phyloP scores from a whole-genome alignment of 2,329 filamentous ascomycete species.

The Simplicillium aogashimaense region DNA sequence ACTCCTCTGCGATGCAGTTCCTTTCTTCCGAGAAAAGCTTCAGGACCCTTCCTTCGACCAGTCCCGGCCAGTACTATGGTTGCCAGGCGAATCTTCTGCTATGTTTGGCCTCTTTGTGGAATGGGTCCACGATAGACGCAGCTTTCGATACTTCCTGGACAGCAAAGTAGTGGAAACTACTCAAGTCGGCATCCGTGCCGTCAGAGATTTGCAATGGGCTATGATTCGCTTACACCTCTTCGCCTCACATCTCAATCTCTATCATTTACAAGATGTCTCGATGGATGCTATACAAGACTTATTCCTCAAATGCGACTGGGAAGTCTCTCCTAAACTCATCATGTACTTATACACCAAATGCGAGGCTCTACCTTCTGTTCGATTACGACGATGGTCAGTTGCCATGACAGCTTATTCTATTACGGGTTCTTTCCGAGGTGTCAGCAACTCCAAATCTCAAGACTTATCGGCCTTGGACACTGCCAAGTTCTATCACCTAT shows the following conservation, averaged over 20 bases:
- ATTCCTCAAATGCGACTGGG: constrained; percentile 49
- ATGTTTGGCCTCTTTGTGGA: constrained; percentile 44
- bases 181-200: constrained; percentile 13
- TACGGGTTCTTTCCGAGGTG: constrained; percentile 16
- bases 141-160: constrained; percentile 34
- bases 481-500: constrained; percentile 29
- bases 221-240: constrained; percentile 48
- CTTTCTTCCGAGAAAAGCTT: constrained; percentile 38
- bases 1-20: constrained; percentile 34
- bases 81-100: constrained; percentile 35
- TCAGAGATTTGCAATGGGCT: constrained; percentile 41
- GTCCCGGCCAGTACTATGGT: constrained; percentile 23
- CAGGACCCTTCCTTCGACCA: constrained; percentile 16
- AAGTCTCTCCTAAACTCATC: constrained; percentile 41
- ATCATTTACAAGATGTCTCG: constrained; percentile 42
- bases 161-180: constrained; percentile 14
- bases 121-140: constrained; percentile 36
- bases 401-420: constrained; percentile 51
- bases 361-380: constrained; percentile 35
- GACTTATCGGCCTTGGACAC: constrained; percentile 8
- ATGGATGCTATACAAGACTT: constrained; percentile 51
- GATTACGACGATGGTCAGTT: constrained; percentile 48
- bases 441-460: constrained; percentile 7
- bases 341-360: constrained; percentile 44
- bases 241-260: constrained; percentile 38